Evolutionary conservation across 1,139 yeast species (phyloP).

Genomic region (Geotrichum restrictum): DNA sequence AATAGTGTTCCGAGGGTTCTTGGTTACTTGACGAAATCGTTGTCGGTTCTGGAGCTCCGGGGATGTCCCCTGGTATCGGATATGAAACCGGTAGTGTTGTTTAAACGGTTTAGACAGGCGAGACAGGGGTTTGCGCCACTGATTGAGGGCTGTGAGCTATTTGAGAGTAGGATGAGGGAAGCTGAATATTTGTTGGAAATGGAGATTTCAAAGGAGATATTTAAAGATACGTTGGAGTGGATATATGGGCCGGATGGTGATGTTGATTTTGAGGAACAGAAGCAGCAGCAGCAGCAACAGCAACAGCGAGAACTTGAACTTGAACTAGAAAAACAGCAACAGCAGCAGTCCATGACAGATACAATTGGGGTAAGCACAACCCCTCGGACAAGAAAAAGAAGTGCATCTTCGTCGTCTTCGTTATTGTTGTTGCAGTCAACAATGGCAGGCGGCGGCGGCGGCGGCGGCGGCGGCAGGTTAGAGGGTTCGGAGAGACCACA

Average conservation of each 20-base stretch:
- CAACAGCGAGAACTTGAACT: not conserved
- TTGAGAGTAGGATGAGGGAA: conserved; percentile 55
- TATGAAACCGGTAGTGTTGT: conserved; percentile 61
- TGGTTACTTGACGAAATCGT: conserved; percentile 49
- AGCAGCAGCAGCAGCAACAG: not conserved
- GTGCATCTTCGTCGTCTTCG: too few species aligned
- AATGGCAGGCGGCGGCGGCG: too few species aligned
- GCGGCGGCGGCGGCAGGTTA: too few species aligned
- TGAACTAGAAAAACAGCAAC: too few species aligned
- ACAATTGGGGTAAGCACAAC: too few species aligned
- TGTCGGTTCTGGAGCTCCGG: conserved; percentile 75
- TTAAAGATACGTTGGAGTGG: conserved; percentile 38
- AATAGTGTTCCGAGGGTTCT: conserved; percentile 62
- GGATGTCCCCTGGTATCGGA: conserved; percentile 56
- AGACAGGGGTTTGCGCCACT: conserved; percentile 50
- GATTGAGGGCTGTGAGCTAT: conserved; percentile 71
- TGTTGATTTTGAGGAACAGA: conserved; percentile 8
- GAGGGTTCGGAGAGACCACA: too few species aligned
- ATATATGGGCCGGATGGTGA: conserved; percentile 36
- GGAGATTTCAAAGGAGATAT: conserved; percentile 44
- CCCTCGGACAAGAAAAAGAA: too few species aligned
- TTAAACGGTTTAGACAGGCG: conserved; percentile 57
- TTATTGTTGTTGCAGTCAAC: too few species aligned
- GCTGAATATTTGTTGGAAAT: conserved; percentile 61
- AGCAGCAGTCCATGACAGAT: too few species aligned